phyloP scores from a whole-genome alignment of 139 green algal species.

The Auxenochlorella pyrenoidosa region DNA sequence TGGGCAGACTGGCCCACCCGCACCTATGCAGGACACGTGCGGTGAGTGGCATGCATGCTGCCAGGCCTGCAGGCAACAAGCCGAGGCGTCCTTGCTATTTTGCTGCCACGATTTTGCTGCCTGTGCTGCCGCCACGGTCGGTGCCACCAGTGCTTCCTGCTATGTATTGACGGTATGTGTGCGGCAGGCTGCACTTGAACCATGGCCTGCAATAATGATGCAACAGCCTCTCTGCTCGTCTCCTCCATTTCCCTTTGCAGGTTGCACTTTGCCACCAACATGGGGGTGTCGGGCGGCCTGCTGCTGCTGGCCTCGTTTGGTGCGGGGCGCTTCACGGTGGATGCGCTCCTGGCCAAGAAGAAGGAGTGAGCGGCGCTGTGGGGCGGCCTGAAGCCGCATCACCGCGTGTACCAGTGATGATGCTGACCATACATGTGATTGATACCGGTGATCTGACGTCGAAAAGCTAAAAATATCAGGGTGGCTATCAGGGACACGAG shows the following conservation, averaged over 20 bases:
- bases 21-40: constrained; percentile 15
- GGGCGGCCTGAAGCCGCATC: too few species aligned
- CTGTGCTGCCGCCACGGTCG: neutral
- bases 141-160: neutral
- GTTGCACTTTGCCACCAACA: constrained; percentile 65
- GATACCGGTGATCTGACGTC: too few species aligned
- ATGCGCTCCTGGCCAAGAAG: constrained; percentile 37
- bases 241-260: constrained; percentile 6
- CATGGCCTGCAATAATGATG: too few species aligned
- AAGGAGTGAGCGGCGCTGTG: neutral
- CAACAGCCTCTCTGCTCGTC: neutral
- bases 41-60: neutral
- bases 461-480: too few species aligned
- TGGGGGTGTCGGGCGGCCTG: constrained; percentile 48
- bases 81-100: neutral
- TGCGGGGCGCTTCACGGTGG: constrained; percentile 49
- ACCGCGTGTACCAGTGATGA: too few species aligned
- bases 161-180: too few species aligned
- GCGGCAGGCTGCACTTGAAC: too few species aligned
- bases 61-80: neutral
- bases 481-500: too few species aligned
- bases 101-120: neutral
- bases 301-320: constrained; percentile 56
- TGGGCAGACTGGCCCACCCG: constrained; percentile 58
- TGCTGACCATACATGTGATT: too few species aligned